Evolutionary conservation across 2,329 filamentous ascomycete species (phyloP).

Genomic region (Talaromyces sp.): DNA sequence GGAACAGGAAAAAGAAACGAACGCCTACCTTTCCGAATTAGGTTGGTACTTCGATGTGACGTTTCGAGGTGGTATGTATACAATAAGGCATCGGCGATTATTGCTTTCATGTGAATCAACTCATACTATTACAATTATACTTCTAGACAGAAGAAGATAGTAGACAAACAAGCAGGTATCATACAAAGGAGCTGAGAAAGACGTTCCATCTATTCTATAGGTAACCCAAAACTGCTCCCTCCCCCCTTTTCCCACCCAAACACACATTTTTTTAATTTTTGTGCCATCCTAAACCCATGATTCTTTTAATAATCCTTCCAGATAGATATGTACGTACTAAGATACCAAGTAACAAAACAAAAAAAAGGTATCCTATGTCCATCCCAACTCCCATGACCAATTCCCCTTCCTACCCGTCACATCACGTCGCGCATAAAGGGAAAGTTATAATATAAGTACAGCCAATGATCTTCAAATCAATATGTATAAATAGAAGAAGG

Average conservation of each 20-base stretch:
- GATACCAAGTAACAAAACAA: neutral
- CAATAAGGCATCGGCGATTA: neutral
- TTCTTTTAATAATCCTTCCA: neutral
- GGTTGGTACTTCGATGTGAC: constrained; percentile 1
- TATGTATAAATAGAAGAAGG: neutral
- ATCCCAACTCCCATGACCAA: neutral
- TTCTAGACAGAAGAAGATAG: neutral
- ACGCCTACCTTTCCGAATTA: constrained; percentile 3
- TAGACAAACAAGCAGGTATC: neutral
- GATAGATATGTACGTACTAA: neutral
- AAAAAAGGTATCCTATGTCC: neutral
- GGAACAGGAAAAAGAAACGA: neutral
- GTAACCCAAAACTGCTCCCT: neutral
- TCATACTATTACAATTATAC: neutral
- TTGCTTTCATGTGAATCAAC: neutral
- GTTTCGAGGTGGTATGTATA: neutral
- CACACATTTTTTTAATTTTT: neutral
- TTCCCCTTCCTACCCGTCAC: neutral
- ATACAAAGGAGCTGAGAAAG: neutral
- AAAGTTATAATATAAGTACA: neutral
- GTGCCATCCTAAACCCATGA: neutral
- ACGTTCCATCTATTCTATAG: neutral
- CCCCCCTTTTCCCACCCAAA: neutral
- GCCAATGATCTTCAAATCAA: neutral
- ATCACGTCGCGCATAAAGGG: neutral